Conservation (phyloP, 208 protist genomes). For the Leishmania tropica region DNA sequence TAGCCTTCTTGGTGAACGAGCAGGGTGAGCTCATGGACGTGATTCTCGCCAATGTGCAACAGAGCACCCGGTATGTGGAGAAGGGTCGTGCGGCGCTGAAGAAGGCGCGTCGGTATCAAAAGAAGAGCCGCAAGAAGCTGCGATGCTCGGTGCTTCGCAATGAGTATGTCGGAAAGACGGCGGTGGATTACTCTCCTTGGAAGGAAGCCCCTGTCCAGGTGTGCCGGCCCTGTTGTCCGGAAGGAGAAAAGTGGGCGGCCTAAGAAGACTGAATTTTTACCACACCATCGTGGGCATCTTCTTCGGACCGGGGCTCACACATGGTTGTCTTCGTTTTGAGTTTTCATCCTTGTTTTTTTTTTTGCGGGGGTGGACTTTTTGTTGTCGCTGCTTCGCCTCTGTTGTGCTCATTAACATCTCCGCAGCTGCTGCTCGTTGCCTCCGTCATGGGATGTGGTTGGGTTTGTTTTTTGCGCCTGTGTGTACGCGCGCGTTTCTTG, state of each 20-base stretch:
- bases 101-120: slow-evolving; percentile 80
- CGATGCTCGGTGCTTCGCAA: not conserved
- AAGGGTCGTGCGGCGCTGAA: slow-evolving; percentile 64
- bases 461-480: not conserved
- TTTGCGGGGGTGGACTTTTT: no score
- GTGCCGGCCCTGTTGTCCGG: no score
- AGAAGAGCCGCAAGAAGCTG: slow-evolving; percentile 43
- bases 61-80: slow-evolving; percentile 63
- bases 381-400: not conserved
- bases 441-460: not conserved
- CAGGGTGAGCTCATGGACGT: slow-evolving; percentile 89
- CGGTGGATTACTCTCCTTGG: not conserved
- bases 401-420: not conserved
- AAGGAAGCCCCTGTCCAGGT: not conserved
- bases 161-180: not conserved
- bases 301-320: not conserved
- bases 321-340: not conserved
- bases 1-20: slow-evolving; percentile 89
- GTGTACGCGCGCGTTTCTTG: no score
- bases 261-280: not conserved
- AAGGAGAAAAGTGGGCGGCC: not conserved
- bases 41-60: slow-evolving; percentile 78
- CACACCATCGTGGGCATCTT: not conserved
- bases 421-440: not conserved
- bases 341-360: no score